Conservation (phyloP, 2,329 filamentous ascomycete genomes). For the Coniochaeta ligniaria region DNA sequence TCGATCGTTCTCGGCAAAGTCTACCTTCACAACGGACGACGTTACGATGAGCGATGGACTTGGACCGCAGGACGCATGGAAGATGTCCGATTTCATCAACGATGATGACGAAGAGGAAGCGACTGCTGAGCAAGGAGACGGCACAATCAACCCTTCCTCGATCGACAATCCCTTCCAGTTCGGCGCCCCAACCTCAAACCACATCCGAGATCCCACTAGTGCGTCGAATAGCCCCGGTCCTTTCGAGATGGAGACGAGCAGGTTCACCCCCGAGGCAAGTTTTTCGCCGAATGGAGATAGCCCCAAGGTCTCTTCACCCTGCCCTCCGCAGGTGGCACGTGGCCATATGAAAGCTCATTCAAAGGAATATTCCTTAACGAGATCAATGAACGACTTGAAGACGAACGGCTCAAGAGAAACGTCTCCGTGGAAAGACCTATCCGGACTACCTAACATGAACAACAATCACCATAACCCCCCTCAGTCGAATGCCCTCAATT, state of each 20-base stretch:
- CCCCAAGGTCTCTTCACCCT: slow-evolving; percentile 9
- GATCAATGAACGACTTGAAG: slow-evolving; percentile 41
- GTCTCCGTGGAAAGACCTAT: slow-evolving; percentile 31
- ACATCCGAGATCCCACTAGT: slow-evolving; percentile 5
- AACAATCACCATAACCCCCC: slow-evolving; percentile 44
- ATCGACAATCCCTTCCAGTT: slow-evolving; percentile 10
- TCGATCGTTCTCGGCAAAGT: slow-evolving; percentile 37
- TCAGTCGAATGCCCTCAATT: slow-evolving; percentile 37
- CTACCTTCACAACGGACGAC: slow-evolving; percentile 31
- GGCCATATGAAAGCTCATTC: slow-evolving; percentile 31
- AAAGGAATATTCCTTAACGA: slow-evolving; percentile 44
- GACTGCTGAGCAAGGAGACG: slow-evolving; percentile 9
- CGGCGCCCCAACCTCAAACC: not conserved
- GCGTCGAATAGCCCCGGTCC: slow-evolving; percentile 13
- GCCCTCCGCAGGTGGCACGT: slow-evolving; percentile 10
- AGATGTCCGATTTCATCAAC: slow-evolving; percentile 26
- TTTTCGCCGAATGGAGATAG: slow-evolving; percentile 4
- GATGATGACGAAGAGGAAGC: slow-evolving; percentile 26
- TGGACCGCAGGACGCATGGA: slow-evolving; percentile 36
- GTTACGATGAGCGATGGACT: slow-evolving; percentile 34
- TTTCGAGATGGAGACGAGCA: slow-evolving; percentile 8
- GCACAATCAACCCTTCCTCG: slow-evolving; percentile 26
- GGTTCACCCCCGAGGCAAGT: not conserved
- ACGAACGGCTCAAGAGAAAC: slow-evolving; percentile 42
- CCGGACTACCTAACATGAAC: slow-evolving; percentile 34